phyloP scores from a whole-genome alignment of 2,329 filamentous ascomycete species.

The Colletotrichum sp. region DNA sequence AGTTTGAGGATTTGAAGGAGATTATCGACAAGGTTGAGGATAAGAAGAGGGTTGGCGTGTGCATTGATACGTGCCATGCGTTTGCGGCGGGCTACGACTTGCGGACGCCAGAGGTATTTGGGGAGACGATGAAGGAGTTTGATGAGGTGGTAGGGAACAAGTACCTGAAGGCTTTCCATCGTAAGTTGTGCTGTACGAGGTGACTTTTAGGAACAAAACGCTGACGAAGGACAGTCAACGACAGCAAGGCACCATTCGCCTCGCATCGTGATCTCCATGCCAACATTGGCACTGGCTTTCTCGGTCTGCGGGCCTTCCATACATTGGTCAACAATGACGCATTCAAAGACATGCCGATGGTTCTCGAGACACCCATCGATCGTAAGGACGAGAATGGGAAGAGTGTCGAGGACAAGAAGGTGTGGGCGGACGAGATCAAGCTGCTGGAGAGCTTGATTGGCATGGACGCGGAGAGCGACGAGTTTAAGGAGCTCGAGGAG shows the following conservation, averaged over 20 bases:
- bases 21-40: slow-evolving; percentile 83
- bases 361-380: slow-evolving; percentile 95
- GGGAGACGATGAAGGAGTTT: slow-evolving; percentile 76
- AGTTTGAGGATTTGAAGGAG: slow-evolving; percentile 84
- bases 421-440: slow-evolving; percentile 97
- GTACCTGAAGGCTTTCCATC: slow-evolving; percentile 85
- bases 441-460: slow-evolving; percentile 87
- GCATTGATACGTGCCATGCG: slow-evolving; percentile 95
- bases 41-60: slow-evolving; percentile 87
- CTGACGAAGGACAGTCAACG: slow-evolving; percentile 57
- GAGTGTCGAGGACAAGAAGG: slow-evolving; percentile 74
- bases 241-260: slow-evolving; percentile 87
- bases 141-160: slow-evolving; percentile 76
- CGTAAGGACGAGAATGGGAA: slow-evolving; percentile 69
- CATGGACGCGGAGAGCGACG: slow-evolving; percentile 77
- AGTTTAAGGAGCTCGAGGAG: slow-evolving; percentile 71
- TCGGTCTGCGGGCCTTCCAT: slow-evolving; percentile 90
- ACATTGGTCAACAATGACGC: slow-evolving; percentile 83
- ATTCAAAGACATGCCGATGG: slow-evolving; percentile 83
- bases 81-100: slow-evolving; percentile 96
- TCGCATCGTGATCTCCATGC: slow-evolving; percentile 90
- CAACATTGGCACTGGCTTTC: slow-evolving; percentile 94
- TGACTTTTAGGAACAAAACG: fast-evolving
- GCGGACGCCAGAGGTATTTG: slow-evolving; percentile 75
- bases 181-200: slow-evolving; percentile 29